Percentiles rank a stretch among this genome's conserved stretches.
phyloP scores from a whole-genome alignment of 2,329 filamentous ascomycete species.

The Sporothrix inflata region DNA sequence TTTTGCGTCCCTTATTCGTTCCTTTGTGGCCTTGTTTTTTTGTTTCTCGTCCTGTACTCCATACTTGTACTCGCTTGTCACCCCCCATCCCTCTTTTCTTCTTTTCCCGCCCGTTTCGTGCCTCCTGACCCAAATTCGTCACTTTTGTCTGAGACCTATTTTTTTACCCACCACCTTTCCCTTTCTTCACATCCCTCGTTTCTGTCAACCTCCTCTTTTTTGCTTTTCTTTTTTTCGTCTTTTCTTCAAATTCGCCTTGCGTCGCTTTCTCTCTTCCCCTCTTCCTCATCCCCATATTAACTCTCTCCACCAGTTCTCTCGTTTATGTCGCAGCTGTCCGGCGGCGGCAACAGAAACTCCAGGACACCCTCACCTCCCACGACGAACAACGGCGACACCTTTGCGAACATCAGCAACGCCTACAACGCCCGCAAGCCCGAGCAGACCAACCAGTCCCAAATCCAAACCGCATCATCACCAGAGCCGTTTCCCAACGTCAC shows the following conservation, averaged over 20 bases:
- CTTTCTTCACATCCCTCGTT: not conserved
- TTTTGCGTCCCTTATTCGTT: not conserved
- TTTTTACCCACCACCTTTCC: not conserved
- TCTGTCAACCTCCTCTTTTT: not conserved
- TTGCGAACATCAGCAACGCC: conserved; percentile 35
- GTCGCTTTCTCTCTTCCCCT: not conserved
- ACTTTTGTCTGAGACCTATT: conserved; percentile 12
- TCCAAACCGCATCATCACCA: conserved; percentile 16
- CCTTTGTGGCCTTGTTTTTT: not conserved
- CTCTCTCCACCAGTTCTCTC: conserved; percentile 67
- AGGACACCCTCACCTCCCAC: conserved; percentile 39
- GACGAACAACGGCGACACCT: conserved; percentile 35
- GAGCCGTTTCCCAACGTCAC: conserved; percentile 33
- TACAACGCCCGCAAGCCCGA: not conserved
- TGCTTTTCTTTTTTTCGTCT: not conserved
- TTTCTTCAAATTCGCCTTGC: not conserved
- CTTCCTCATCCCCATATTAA: conserved; percentile 15
- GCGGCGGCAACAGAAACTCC: conserved; percentile 49
- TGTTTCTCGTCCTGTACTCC: not conserved
- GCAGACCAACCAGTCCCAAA: conserved; percentile 11
- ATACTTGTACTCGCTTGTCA: not conserved
- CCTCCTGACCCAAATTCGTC: conserved; percentile 10
- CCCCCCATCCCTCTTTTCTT: conserved; percentile 13
- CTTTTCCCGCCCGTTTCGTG: not conserved
- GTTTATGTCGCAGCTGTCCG: conserved; percentile 82